Evolutionary conservation across 108 stramenopile genomes (phyloP).

Genomic region (Nitzschia palea): DNA sequence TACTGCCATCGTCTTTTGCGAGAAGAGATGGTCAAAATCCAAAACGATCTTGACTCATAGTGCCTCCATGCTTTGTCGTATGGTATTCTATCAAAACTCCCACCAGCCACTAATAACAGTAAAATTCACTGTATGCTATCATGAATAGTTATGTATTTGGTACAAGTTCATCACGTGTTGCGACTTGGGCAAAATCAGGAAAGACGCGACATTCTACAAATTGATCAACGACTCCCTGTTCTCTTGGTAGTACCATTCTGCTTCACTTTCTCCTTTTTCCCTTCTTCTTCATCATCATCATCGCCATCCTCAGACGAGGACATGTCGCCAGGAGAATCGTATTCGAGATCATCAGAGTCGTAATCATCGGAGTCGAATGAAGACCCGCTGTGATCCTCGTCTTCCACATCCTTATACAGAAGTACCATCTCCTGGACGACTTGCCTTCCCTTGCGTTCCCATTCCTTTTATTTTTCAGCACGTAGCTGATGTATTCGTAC

Average conservation of each 20-base stretch:
- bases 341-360: conserved; percentile 26
- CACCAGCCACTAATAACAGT: too few species aligned
- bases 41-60: conserved; percentile 1
- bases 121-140: too few species aligned
- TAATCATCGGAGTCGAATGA: conserved; percentile 12
- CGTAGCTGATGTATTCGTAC: conserved; percentile 40
- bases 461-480: conserved; percentile 52
- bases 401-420: conserved; percentile 19
- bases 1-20: conserved; percentile 1
- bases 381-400: conserved; percentile 11
- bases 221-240: too few species aligned
- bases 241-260: too few species aligned
- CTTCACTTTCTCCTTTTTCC: too few species aligned
- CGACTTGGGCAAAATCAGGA: too few species aligned
- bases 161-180: too few species aligned
- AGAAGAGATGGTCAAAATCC: background rate
- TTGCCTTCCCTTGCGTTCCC: conserved; percentile 51
- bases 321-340: conserved; percentile 29
- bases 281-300: conserved; percentile 2
- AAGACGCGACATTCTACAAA: too few species aligned
- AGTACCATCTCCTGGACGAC: conserved; percentile 41
- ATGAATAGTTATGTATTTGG: too few species aligned
- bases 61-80: too few species aligned
- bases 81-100: too few species aligned
- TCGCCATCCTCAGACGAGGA: conserved; percentile 14